Base-by-base conservation (phyloP, 495 filamentous ascomycete species). In the Aspergillus sclerotiicarbonarius region DNA sequence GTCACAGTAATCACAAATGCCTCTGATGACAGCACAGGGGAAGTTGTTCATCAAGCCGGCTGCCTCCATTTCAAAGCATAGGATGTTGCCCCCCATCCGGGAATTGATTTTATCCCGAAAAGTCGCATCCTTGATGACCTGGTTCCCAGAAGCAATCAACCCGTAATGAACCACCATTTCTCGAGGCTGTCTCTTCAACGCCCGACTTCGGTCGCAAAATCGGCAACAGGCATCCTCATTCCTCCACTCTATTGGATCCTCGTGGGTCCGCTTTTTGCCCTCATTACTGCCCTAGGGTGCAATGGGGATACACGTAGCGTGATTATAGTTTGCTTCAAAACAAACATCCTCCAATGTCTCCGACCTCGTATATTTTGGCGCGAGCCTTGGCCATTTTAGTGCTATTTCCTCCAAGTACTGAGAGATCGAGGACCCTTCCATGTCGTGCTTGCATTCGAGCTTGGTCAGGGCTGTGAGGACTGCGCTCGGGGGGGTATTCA, bases 71-170 rank as follows among this genome's bases (percentile, higher is more conserved):
- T 56, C 44, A 41, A 56, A 30, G 33, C 54, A 49, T 8, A 56
- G 31, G 16, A 33, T 15, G 12, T 21, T 21, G 29, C 49, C 49
- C 9, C 25, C 49, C 15, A 51, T 10, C 2, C 30, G 31, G 7
- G 8, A n/a, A 39, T 37, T 56, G 18, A 50, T 44, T 32, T 50
- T 29, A 58, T 73, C 70, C 31, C 70, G 59, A 9, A 55, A 55
- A 6, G 25, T 49, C 19, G 64, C 64, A 60, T 69, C 49, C 37
- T 64, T 69, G 60, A 71, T 67, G 35, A 73, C 66, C 51, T 60
- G 45, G 53, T 73, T 69, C 19, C 57, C 68, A n/a, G 67, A 72
- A 49, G 62, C 65, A 48, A 72, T 72, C 21, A 58, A 61, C 25
- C 69, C 68, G 50, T 72, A 70, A 44, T 68, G 72, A n/a, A 74